Evolutionary conservation across 1,284 basidiomycete species (phyloP), one percentile per base, ranked within the genome.

Genomic region (Apiotrichum mycotoxinovorans): DNA sequence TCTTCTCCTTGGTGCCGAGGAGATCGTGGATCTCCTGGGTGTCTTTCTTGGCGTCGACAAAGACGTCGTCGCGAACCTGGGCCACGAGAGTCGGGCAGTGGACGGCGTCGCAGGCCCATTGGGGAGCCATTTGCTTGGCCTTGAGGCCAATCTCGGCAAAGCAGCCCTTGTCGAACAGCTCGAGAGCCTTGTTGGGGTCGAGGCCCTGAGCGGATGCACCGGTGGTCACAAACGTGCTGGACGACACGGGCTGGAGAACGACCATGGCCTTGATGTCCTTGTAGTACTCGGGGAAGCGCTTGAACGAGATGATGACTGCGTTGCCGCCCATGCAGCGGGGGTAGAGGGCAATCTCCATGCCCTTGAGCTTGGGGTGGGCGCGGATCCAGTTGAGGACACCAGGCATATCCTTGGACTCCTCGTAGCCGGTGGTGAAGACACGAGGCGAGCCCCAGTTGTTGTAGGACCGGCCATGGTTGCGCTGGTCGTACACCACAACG

Each of bases 291-390:
- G 47, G 54, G 20, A 38, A 42, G 17, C 26, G 4, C 20, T 37
- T 26, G 33, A 55, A 38, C 2, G 47, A 47, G 17, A 27, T 14
- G 12, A 55, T 50, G 1, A 34, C 33, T 2, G 54, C 22, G 47
- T 55, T 37, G n/a, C 47, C 48, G 3, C 46, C 40, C 54, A 55
- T 55, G 47, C 54, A 55, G n/a, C 54, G 49, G 38, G 34, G n/a
- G 22, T 43, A 34, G 14, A 54, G 46, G 18, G 30, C 53, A 14
- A 54, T 18, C 18, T 54, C 53, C 46, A 43, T 35, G 40, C 26
- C 20, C 30, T 35, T 33, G 27, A 27, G 30, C 23, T 49, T 34
- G 23, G 35, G 35, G 25, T 35, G 48, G 18, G 35, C 20, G 22
- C 23, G 11, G 23, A 22, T 35, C 15, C 25, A 49, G 10, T 35